Evolutionary conservation across 202 grass and related monocot genomes (phyloP).

Genomic region (Brachypodium distachyon): DNA sequence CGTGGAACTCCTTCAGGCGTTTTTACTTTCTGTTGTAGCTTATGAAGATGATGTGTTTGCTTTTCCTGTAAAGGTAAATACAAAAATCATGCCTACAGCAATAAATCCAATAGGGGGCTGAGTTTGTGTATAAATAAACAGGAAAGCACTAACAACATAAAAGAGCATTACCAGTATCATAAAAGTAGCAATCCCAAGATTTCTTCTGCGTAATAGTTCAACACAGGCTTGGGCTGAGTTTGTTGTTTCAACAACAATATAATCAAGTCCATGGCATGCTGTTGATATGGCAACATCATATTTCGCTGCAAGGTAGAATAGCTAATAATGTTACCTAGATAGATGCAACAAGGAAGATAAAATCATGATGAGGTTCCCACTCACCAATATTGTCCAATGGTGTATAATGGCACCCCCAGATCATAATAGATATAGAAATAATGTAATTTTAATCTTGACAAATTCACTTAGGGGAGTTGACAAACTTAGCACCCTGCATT

Average conservation of each 20-base stretch:
- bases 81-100: neutral
- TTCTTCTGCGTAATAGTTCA: slow-evolving; percentile 82
- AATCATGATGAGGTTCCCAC: neutral
- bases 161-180: slow-evolving; percentile 74
- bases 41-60: slow-evolving; percentile 59
- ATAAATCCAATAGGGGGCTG: slow-evolving; percentile 3
- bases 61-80: slow-evolving; percentile 56
- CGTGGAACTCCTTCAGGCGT: slow-evolving; percentile 85
- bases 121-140: neutral
- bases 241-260: slow-evolving; percentile 92
- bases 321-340: slow-evolving; percentile 2
- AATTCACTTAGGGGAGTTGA: neutral
- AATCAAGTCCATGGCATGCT: slow-evolving; percentile 63
- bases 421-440: neutral
- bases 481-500: neutral
- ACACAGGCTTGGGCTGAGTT: slow-evolving; percentile 84
- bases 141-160: slow-evolving; percentile 1
- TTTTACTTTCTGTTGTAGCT: slow-evolving; percentile 48
- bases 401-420: neutral
- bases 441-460: neutral
- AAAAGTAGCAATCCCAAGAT: slow-evolving; percentile 78
- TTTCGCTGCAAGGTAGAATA: slow-evolving; percentile 55
- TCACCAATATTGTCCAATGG: neutral
- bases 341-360: neutral
- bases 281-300: slow-evolving; percentile 95